phyloP scores from a whole-genome alignment of 1,284 basidiomycete genomes.

The Trametes hirsuta region DNA sequence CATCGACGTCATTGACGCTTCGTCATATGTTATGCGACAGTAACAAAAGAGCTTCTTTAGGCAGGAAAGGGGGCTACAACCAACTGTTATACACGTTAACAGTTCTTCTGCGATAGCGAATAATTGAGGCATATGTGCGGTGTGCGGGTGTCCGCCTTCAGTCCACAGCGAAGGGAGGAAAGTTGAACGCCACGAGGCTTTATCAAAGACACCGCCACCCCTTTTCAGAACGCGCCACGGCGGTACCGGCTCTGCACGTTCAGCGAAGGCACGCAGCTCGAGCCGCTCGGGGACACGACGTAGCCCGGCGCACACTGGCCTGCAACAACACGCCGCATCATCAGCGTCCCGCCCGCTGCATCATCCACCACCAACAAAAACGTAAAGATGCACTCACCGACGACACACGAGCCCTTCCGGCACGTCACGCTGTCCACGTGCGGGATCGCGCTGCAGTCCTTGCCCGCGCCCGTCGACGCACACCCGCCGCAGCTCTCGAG shows the following conservation, averaged over 20 bases:
- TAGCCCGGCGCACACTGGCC: conserved; percentile 20
- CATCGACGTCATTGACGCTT: no score
- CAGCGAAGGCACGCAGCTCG: conserved; percentile 12
- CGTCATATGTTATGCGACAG: no score
- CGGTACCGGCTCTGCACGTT: background rate
- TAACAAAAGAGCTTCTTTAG: no score
- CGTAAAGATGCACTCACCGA: conserved; percentile 22
- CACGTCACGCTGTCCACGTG: conserved; percentile 29
- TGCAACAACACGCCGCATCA: background rate
- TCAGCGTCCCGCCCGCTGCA: background rate
- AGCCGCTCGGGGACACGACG: conserved; percentile 14
- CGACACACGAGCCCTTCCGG: conserved; percentile 21
- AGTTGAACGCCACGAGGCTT: no score
- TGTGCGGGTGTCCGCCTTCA: no score
- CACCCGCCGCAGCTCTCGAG: conserved; percentile 34
- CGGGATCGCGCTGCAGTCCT: conserved; percentile 33
- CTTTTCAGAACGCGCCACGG: background rate
- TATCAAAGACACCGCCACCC: no score
- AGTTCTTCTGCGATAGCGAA: no score
- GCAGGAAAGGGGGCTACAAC: no score
- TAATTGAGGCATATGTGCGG: no score
- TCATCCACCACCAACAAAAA: background rate
- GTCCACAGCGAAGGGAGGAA: no score
- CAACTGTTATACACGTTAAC: no score
- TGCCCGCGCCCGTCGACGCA: conserved; percentile 22